Evolutionary conservation across 2,329 filamentous ascomycete genomes (phyloP), one percentile per base, ranked within the genome.

Genomic region (Aspergillus thermomutatus): DNA sequence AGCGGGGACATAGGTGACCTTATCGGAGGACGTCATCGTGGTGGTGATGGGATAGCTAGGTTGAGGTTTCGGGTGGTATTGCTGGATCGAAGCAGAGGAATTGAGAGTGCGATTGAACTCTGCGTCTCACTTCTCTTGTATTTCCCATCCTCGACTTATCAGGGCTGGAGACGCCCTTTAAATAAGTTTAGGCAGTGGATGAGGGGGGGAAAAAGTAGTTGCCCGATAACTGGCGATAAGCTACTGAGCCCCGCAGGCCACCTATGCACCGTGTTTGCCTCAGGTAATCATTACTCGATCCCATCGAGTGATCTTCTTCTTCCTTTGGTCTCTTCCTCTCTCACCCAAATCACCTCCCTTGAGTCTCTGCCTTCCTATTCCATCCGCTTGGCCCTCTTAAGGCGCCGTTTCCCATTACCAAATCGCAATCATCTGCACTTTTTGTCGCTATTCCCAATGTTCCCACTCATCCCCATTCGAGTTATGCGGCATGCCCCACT

Each of bases 1-100:
- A 28, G 76, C 70, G 25, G 80, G 72, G 43, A 84, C 70, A 52
- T 50, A 62, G 27, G 58, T 50, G 50, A 56, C 47, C 31, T 59
- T 54, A 53, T 57, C 55, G 50, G 60, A 46, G 27, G 27, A 37
- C 31, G 31, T 37, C 37, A 50, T 57, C 51, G 45, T 56, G 49
- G 50, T 34, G n/a, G 37, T 23, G 48, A 17, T 45, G 8, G 3
- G 27, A 48, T 31, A 14, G 28, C 11, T 31, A 11, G 28, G 28
- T 31, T 4, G 31, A 7, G 31, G 14, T 34, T 34, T 5, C 17
- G 2, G 5, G 5, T 17, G 31, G 31, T 34, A 17, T 34, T 7
- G 14, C 31, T 34, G 31, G 28, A 17, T 17, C 17, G 31, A 37
- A 31, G 31, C 3, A 37, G 31, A 37, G 14, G 5, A 37, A 17